A percentile compares a stretch with the other conserved stretches of the same genome.
phyloP scores from a whole-genome alignment of 2,329 filamentous ascomycete species.

The Colletotrichum lupini region DNA sequence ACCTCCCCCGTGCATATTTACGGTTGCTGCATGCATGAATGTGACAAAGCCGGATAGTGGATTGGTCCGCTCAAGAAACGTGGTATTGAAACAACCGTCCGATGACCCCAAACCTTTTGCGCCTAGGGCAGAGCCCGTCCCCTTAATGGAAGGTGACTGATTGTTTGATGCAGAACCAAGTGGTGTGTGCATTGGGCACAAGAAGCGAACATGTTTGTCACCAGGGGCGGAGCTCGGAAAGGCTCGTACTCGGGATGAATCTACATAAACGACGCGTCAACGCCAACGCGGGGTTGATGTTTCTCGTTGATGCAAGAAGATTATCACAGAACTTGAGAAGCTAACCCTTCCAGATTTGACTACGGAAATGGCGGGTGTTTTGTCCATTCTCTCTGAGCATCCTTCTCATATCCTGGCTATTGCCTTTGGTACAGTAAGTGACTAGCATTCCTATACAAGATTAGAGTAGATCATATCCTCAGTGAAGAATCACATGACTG shows the following conservation, averaged over 20 bases:
- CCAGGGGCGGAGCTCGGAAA: background rate
- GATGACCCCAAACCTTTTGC: background rate
- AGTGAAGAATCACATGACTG: background rate
- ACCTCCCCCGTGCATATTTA: background rate
- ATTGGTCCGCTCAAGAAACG: background rate
- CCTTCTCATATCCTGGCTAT: conserved; percentile 1
- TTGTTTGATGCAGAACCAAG: background rate
- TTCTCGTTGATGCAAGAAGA: background rate
- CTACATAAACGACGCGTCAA: background rate
- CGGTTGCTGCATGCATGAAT: background rate
- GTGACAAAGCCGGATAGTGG: too few relatives aligned
- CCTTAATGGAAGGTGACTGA: background rate
- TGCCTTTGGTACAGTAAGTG: background rate
- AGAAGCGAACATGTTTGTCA: background rate
- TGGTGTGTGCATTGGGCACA: background rate
- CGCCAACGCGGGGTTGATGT: background rate
- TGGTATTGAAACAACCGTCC: background rate
- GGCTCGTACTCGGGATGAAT: background rate
- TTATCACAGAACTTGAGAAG: background rate
- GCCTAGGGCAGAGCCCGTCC: too few relatives aligned
- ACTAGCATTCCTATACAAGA: background rate
- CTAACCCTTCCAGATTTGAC: too few relatives aligned
- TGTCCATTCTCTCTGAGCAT: background rate
- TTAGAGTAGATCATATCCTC: background rate
- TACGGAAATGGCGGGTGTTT: background rate